Evolutionary conservation across 2,329 filamentous ascomycete genomes (phyloP), one percentile per base, ranked within the genome.

Genomic region (Cercospora beticola): DNA sequence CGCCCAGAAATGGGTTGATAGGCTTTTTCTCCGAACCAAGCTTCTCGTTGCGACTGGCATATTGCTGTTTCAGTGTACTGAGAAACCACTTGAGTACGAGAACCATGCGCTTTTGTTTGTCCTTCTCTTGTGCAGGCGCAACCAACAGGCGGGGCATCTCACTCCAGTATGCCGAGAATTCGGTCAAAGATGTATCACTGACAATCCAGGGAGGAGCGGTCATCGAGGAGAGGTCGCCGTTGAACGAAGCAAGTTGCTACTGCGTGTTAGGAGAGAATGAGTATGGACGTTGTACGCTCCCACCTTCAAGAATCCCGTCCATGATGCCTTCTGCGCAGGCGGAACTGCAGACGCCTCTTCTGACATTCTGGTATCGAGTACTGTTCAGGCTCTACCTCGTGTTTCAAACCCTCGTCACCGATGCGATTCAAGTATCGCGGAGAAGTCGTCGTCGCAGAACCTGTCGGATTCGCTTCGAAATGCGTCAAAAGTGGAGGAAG

Each of bases 41-140:
- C 79, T 89, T 89, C 79, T 97, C 94, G 78, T 92, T 96, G 68
- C 88, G 84, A 74, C 85, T 88, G 74, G 86, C 87, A 78, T 90
- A 91, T 80, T 96, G 92, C 81, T 96, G 92, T 83, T 95, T 97
- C 63, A 98, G 85, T 3, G 94, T 97, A 76, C 89, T 94, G 65
- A 98, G 83, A 83, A 97, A 98, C 94, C 94, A 98, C 81, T 94
- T 96, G 75, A 97, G 84, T n/a, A 98, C 94, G 36, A 94, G 85
- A 73, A 97, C 82, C 21, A 92, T 90, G 70, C 94, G 89, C 83
- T 93, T 95, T 75, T 91, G 88, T 0, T 93, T 87, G 78, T 97
- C 91, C 63, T 89, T 76, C 79, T 97, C 93, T 67, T 86, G 85
- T 60, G 93, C 91, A 2, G 94, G 92, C 12, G 94, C 93, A 68